phyloP scores from a whole-genome alignment of 306 rosid genomes.

The Acacia melanoxylon region DNA sequence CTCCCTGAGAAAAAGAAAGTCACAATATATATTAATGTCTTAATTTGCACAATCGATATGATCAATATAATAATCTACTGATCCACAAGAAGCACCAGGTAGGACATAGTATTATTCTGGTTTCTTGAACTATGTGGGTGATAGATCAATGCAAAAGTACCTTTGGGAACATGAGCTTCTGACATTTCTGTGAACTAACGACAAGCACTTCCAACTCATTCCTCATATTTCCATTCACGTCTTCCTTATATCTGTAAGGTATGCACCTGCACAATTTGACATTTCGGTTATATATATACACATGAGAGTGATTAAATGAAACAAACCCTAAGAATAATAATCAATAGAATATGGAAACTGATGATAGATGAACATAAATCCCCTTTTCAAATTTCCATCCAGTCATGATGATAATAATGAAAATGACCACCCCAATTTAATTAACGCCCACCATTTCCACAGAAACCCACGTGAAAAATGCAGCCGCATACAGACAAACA shows the following conservation, averaged over 20 bases:
- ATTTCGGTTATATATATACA: not conserved
- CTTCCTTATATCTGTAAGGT: slow-evolving; percentile 79
- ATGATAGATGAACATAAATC: not conserved
- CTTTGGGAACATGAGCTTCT: slow-evolving; percentile 86
- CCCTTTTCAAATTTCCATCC: not conserved
- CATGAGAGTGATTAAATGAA: not conserved
- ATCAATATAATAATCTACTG: too few relatives aligned
- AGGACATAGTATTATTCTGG: too few relatives aligned
- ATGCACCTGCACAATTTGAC: slow-evolving; percentile 68
- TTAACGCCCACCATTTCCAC: slow-evolving; percentile 15
- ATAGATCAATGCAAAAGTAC: slow-evolving; percentile 19
- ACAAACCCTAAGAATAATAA: not conserved
- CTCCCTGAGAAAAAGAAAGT: slow-evolving; percentile 52
- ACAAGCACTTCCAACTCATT: slow-evolving; percentile 76
- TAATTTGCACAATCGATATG: not conserved
- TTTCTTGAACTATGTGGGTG: not conserved
- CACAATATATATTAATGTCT: not conserved
- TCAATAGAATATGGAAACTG: not conserved
- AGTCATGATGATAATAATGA: not conserved
- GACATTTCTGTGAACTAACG: slow-evolving; percentile 89
- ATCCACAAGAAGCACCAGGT: not conserved
- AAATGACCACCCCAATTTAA: not conserved
- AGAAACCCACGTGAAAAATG: slow-evolving; percentile 20
- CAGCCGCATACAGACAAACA: not conserved
- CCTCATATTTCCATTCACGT: slow-evolving; percentile 37